These are phyloP conservation scores for Poa annua DNA, from an alignment of 176 grass and related monocot genomes.

Conservation along the genomic window DNA sequence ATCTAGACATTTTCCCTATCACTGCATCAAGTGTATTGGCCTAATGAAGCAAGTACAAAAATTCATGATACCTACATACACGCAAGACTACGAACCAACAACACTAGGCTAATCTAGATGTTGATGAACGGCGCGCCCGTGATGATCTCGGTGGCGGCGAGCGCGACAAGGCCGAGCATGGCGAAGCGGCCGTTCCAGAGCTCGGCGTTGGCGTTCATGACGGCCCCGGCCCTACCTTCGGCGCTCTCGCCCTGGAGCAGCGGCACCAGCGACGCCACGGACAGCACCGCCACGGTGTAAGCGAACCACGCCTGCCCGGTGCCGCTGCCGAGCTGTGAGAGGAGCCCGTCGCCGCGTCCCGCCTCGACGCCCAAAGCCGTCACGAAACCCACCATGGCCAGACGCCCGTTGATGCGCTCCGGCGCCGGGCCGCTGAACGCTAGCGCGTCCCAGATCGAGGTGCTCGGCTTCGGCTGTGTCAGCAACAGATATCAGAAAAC, in stretches of 20 bases:
- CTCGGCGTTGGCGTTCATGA: slow-evolving; percentile 70
- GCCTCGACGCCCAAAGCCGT: slow-evolving; percentile 59
- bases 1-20: no score
- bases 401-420: slow-evolving; percentile 68
- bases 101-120: not conserved
- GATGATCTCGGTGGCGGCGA: slow-evolving; percentile 62
- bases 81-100: no score
- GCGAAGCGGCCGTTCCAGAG: slow-evolving; percentile 80
- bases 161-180: slow-evolving; percentile 76
- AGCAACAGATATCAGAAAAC: slow-evolving; percentile 4
- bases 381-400: slow-evolving; percentile 74
- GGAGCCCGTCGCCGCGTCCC: slow-evolving; percentile 43
- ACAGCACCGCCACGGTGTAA: slow-evolving; percentile 44
- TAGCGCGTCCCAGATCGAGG: slow-evolving; percentile 48
- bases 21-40: no score
- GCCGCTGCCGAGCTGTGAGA: slow-evolving; percentile 42
- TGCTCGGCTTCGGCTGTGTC: not conserved
- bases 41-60: no score
- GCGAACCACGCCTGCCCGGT: slow-evolving; percentile 52
- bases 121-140: slow-evolving; percentile 65
- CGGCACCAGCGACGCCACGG: slow-evolving; percentile 64
- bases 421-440: slow-evolving; percentile 63
- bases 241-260: slow-evolving; percentile 57
- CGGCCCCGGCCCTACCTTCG: slow-evolving; percentile 5
- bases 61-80: no score